Evolutionary conservation across 1,139 yeast genomes (phyloP), one percentile per base, ranked within the genome.

Genomic region (Insectozyma bohioensis): DNA sequence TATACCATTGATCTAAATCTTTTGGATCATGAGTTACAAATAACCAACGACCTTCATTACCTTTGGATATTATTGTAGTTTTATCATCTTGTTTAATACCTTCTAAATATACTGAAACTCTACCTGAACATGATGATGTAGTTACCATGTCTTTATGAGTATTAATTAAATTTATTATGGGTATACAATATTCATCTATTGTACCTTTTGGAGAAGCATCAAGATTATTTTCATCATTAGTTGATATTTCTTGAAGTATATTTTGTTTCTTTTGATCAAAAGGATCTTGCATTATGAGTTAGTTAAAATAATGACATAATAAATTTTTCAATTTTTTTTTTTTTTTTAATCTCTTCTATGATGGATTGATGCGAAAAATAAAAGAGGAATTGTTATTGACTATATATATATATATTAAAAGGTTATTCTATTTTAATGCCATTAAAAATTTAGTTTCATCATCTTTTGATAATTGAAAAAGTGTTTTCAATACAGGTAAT

Each of bases 131-230:
- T 10, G 94, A 82, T 1, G 95, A 84, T 0, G 95, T 85, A 2
- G 95, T 86, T 6, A 86, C 92, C 80, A 84, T 74, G 46, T 83
- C 78, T 0, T 58, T 48, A 44, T 78, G 76, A 2, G 70, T 46
- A 48, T 86, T 86, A 46, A 86, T 82, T 21, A 80, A 56, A 12
- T 75, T 56, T 38, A 86, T 85, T 15, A 86, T 69, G 2, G 95
- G 95, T 12, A 81, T 49, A 44, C 95, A 80, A 22, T 72, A 63
- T 33, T 61, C 77, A 58, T 86, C 96, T 11, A 86, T 79, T 1
- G 86, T 72, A 1, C 95, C 95, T 48, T 86, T 87, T 11, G 96
- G 95, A 1, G 95, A 84, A 1, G 80, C 69, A 54, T 85, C 95
- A 6, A 77, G 80, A 12, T 63, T 58, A 1, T 58, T 61, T 1